Evolutionary conservation across 805 yeast genomes (phyloP).

Genomic region (Zygoascus biomembranicola): DNA sequence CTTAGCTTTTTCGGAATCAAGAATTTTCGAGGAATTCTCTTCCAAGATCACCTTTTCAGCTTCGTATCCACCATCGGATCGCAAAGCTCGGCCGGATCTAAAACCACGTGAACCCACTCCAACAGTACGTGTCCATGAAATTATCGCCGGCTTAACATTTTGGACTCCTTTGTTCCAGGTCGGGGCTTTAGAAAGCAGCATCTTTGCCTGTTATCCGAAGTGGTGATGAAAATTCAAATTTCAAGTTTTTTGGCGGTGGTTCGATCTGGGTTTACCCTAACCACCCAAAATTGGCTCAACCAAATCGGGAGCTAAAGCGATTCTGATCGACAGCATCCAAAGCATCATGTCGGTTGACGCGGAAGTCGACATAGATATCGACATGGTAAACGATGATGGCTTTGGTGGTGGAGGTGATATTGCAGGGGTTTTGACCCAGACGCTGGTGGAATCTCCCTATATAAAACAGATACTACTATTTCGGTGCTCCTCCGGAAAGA

Average conservation of each 20-base stretch:
- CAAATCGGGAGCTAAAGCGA: too few species aligned
- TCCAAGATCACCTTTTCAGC: conserved; percentile 24
- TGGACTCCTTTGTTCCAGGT: neutral
- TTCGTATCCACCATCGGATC: conserved; percentile 14
- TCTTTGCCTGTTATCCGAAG: neutral
- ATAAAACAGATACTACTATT: conserved; percentile 6
- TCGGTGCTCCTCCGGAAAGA: conserved; percentile 2
- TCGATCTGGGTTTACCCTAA: too few species aligned
- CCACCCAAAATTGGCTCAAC: too few species aligned
- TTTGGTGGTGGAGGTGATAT: neutral
- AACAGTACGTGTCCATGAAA: too few species aligned
- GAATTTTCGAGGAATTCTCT: conserved; percentile 19
- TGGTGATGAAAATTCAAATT: neutral
- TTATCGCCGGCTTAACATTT: too few species aligned
- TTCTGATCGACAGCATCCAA: too few species aligned
- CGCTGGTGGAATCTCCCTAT: conserved; percentile 7
- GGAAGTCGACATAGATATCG: neutral
- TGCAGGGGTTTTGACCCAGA: conserved; percentile 3
- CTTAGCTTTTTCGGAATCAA: conserved; percentile 31
- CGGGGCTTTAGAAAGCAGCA: neutral
- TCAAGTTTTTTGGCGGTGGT: neutral
- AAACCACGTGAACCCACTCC: neutral
- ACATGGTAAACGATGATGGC: neutral
- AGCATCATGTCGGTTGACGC: neutral
- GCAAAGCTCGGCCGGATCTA: neutral